These are phyloP conservation scores for Scenedesmus sp. DNA, from an alignment of 163 green algal genomes.

Conservation along the genomic window DNA sequence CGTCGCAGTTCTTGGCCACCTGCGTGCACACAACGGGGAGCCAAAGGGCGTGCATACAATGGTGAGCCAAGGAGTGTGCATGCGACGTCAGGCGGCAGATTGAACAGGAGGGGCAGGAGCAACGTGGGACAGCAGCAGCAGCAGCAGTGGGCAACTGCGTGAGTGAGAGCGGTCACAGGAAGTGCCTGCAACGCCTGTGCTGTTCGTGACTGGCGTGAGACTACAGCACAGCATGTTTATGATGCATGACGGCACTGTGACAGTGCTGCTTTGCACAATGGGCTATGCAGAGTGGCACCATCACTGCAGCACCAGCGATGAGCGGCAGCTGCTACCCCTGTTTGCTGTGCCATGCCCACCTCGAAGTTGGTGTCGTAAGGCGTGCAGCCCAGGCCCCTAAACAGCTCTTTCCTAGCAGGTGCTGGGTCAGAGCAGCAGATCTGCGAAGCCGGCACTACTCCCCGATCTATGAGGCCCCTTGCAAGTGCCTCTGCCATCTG, in stretches of 20 bases:
- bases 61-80: not conserved
- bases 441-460: constrained; percentile 72
- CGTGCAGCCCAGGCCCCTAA: constrained; percentile 74
- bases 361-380: constrained; percentile 80
- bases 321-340: not conserved
- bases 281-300: not conserved
- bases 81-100: not conserved
- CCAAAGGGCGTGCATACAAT: not conserved
- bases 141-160: not conserved
- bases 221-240: not conserved
- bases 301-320: not conserved
- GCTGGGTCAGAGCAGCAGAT: constrained; percentile 84
- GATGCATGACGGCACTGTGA: not conserved
- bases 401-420: constrained; percentile 82
- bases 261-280: not conserved
- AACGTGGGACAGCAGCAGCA: not conserved
- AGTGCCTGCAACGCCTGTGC: not conserved
- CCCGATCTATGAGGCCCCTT: constrained; percentile 83
- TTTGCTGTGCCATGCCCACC: constrained; percentile 53
- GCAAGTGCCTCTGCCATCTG: constrained; percentile 96
- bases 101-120: not conserved
- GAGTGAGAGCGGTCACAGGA: not conserved
- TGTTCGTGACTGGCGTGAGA: not conserved
- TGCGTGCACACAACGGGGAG: constrained; percentile 48
- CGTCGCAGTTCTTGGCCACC: constrained; percentile 85